These are phyloP conservation scores for Auricularia cornea DNA, from an alignment of 768 basidiomycete genomes.

Conservation along the genomic window DNA sequence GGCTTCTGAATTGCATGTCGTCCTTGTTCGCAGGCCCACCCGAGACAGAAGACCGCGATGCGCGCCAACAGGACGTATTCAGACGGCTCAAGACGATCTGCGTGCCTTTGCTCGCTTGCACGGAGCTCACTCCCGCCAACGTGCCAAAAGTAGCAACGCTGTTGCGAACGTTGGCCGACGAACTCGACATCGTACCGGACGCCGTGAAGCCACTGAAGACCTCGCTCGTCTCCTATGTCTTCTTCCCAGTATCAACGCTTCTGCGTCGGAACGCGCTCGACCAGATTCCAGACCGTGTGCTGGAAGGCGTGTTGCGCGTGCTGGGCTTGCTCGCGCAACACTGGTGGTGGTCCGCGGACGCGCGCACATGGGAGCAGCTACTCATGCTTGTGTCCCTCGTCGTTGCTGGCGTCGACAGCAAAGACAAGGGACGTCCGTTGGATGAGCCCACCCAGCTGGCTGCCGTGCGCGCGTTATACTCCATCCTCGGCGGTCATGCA, in stretches of 20 bases:
- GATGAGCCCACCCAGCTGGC: slow-evolving; percentile 80
- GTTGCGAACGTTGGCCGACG: slow-evolving; percentile 44
- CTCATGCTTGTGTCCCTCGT: slow-evolving; percentile 68
- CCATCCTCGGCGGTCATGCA: slow-evolving; percentile 44
- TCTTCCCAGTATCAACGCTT: slow-evolving; percentile 81
- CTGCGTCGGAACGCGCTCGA: slow-evolving; percentile 65
- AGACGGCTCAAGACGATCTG: slow-evolving; percentile 55
- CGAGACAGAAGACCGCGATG: neutral
- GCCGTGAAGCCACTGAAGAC: slow-evolving; percentile 36
- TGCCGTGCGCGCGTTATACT: slow-evolving; percentile 55
- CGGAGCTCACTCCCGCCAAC: slow-evolving; percentile 50
- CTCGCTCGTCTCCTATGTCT: slow-evolving; percentile 70
- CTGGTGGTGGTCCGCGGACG: slow-evolving; percentile 84
- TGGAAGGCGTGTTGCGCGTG: slow-evolving; percentile 62
- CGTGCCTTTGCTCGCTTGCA: slow-evolving; percentile 69
- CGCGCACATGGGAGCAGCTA: slow-evolving; percentile 72
- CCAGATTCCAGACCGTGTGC: slow-evolving; percentile 66
- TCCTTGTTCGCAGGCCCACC: too few species aligned
- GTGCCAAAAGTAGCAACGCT: slow-evolving; percentile 40
- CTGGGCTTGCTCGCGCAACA: slow-evolving; percentile 51
- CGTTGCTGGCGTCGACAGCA: slow-evolving; percentile 59
- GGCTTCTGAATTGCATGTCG: too few species aligned
- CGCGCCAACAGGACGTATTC: neutral
- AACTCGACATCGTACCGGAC: slow-evolving; percentile 36
- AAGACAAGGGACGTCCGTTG: slow-evolving; percentile 40